A percentile compares a stretch with the other conserved stretches of the same genome.
phyloP scores from a whole-genome alignment of 768 basidiomycete species.

The Paxillus ammoniavirescens region DNA sequence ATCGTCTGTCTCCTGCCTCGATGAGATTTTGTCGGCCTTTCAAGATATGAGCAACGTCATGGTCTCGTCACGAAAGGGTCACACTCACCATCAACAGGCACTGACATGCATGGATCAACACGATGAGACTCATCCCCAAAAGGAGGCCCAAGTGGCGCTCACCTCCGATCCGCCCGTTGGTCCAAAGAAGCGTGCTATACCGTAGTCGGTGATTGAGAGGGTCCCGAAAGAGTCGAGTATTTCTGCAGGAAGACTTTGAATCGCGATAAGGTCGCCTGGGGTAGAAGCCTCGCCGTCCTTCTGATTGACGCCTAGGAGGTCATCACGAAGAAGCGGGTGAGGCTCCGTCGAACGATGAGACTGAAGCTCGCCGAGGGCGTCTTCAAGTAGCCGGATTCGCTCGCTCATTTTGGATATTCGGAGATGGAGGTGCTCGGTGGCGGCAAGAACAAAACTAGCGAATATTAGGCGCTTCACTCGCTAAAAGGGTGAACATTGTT shows the following conservation, averaged over 20 bases:
- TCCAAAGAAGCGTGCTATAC: constrained; percentile 62
- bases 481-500: constrained; percentile 1
- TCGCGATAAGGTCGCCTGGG: constrained; percentile 19
- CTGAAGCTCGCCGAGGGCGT: constrained; percentile 53
- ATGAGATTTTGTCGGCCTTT: constrained; percentile 25
- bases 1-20: constrained; percentile 15
- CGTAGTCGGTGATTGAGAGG: constrained; percentile 57
- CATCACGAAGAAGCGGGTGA: constrained; percentile 60
- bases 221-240: constrained; percentile 59
- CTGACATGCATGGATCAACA: constrained; percentile 15
- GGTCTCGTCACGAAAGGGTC: background rate
- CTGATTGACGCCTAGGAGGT: constrained; percentile 38
- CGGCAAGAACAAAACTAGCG: constrained; percentile 55
- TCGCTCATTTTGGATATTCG: constrained; percentile 51
- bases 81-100: constrained; percentile 34
- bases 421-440: constrained; percentile 63
- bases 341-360: constrained; percentile 49
- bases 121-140: constrained; percentile 1
- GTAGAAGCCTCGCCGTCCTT: constrained; percentile 23
- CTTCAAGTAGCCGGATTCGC: constrained; percentile 60
- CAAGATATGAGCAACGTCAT: constrained; percentile 9
- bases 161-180: constrained; percentile 71
- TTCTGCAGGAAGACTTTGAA: constrained; percentile 33
- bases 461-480: constrained; percentile 7
- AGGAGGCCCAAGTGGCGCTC: constrained; percentile 23